Percentiles rank a stretch among this genome's conserved stretches.
Evolutionary conservation across 2,329 filamentous ascomycete genomes (phyloP).

Genomic region (Mycosphaerella sp.): DNA sequence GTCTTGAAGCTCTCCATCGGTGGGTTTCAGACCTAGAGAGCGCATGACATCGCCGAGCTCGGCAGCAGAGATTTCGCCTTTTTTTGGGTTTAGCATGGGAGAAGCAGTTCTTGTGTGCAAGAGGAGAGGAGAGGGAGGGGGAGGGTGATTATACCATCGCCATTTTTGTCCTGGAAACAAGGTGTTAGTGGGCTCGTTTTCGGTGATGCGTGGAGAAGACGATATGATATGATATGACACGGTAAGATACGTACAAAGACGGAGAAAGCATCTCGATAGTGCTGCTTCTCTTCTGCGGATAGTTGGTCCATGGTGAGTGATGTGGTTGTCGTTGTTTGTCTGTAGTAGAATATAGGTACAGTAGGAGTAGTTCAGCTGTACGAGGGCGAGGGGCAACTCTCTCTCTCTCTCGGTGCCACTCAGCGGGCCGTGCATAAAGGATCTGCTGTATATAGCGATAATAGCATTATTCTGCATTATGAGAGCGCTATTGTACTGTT

Average conservation of each 20-base stretch:
- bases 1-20: conserved; percentile 16
- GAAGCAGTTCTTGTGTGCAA: not conserved
- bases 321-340: not conserved
- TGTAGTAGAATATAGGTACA: no score
- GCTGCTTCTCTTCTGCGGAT: conserved; percentile 12
- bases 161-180: conserved; percentile 17
- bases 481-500: no score
- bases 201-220: no score
- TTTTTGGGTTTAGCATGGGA: not conserved
- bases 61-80: conserved; percentile 19
- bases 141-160: conserved; percentile 12
- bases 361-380: conserved; percentile 1
- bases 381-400: not conserved
- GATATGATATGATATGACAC: no score
- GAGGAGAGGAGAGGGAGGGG: not conserved
- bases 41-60: conserved; percentile 20
- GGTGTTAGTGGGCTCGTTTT: not conserved
- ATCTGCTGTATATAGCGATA: not conserved
- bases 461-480: not conserved
- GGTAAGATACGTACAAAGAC: conserved; percentile 13
- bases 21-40: conserved; percentile 16
- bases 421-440: not conserved
- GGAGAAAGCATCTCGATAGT: conserved; percentile 15
- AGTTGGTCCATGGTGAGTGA: conserved; percentile 9
- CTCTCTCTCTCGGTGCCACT: not conserved